Conservation (phyloP, 805 yeast genomes). For the Candida awuae region DNA sequence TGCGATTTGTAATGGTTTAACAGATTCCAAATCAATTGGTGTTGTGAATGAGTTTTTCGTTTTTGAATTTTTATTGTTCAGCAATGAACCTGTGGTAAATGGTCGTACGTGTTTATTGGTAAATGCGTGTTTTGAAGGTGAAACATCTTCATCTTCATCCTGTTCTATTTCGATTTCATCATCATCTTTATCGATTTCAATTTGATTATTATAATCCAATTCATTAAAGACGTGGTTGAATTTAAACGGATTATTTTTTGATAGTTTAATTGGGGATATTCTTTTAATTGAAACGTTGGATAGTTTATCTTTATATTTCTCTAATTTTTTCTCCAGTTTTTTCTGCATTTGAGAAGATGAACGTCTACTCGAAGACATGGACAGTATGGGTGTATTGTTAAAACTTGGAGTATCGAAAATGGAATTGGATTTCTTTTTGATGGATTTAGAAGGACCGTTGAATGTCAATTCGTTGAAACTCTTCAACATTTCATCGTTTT, state of each 20-base stretch:
- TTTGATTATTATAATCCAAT: neutral
- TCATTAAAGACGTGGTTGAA: neutral
- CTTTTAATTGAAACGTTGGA: slow-evolving; percentile 7
- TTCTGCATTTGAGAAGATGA: slow-evolving; percentile 7
- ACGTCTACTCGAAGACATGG: neutral
- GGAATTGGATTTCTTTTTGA: neutral
- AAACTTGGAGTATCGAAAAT: neutral
- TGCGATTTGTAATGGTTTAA: slow-evolving; percentile 80
- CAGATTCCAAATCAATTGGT: slow-evolving; percentile 56
- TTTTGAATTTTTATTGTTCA: slow-evolving; percentile 30
- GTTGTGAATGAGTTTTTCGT: slow-evolving; percentile 23
- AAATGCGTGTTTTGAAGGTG: slow-evolving; percentile 8
- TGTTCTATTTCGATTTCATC: slow-evolving; percentile 13
- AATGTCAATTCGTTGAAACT: slow-evolving; percentile 30
- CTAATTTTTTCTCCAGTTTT: slow-evolving; percentile 8
- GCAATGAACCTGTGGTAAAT: slow-evolving; percentile 9
- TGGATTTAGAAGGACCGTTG: slow-evolving; percentile 1
- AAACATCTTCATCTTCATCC: slow-evolving; percentile 3
- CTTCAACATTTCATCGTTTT: slow-evolving; percentile 24
- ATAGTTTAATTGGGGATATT: slow-evolving; percentile 1
- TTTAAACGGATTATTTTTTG: slow-evolving; percentile 1
- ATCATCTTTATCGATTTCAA: neutral
- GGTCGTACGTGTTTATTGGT: slow-evolving; percentile 6
- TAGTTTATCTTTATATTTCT: slow-evolving; percentile 8
- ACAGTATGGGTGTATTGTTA: neutral